Evolutionary conservation across 208 protist genomes (phyloP).

Genomic region (Leishmania turanica): DNA sequence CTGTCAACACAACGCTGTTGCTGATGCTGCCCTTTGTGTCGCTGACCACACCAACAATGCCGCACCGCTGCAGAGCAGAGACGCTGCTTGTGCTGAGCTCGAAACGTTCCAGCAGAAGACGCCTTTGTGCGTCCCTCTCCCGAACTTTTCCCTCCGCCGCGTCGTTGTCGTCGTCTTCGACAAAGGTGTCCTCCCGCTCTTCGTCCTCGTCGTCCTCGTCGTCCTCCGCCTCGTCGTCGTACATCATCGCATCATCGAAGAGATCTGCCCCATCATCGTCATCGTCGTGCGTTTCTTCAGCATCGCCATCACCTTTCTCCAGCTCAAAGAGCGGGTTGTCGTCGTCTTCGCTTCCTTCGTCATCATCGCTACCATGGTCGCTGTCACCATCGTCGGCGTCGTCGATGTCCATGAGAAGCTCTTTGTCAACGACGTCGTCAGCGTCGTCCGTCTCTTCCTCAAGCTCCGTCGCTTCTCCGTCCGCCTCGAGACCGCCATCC

Average conservation of each 20-base stretch:
- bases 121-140: conserved; percentile 14
- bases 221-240: conserved; percentile 25
- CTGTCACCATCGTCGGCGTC: conserved; percentile 25
- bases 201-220: conserved; percentile 37
- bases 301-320: conserved; percentile 17
- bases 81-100: conserved; percentile 39
- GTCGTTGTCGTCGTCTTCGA: conserved; percentile 26
- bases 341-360: conserved; percentile 28
- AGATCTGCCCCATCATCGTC: conserved; percentile 41
- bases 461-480: conserved; percentile 14
- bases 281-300: conserved; percentile 17
- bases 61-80: conserved; percentile 47
- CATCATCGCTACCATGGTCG: conserved; percentile 19
- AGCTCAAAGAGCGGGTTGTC: conserved; percentile 40
- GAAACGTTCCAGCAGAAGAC: conserved; percentile 36
- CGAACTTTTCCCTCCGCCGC: conserved; percentile 1
- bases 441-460: conserved; percentile 37
- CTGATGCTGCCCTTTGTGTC: background rate
- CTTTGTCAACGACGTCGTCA: conserved; percentile 40
- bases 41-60: conserved; percentile 26
- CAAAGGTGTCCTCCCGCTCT: conserved; percentile 23
- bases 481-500: background rate
- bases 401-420: conserved; percentile 34
- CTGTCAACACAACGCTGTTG: conserved; percentile 5
- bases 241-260: conserved; percentile 26